phyloP scores from a whole-genome alignment of 345 rosid genomes.

The Arabis alpina region DNA sequence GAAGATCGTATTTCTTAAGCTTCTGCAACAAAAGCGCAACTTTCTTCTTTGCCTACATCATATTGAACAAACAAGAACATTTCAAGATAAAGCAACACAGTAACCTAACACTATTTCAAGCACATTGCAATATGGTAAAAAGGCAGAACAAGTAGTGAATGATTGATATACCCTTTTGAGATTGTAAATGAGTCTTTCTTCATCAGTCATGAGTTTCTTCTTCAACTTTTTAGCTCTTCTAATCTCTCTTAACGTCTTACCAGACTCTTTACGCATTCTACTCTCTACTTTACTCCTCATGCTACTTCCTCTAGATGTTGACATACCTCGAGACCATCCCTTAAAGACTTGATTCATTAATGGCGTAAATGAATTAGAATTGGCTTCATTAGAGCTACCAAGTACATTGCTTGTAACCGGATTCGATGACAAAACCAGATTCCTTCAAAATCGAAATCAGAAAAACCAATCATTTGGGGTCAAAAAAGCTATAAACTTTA shows the following conservation, averaged over 20 bases:
- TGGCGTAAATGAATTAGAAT: conserved; percentile 4
- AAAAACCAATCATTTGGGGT: not conserved
- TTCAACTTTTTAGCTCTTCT: conserved; percentile 86
- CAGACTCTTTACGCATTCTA: conserved; percentile 87
- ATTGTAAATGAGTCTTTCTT: conserved; percentile 90
- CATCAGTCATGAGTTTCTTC: conserved; percentile 97
- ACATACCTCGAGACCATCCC: conserved; percentile 69
- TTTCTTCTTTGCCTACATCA: conserved; percentile 88
- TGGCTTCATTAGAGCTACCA: conserved; percentile 5
- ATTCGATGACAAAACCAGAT: conserved; percentile 22
- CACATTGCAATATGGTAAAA: not conserved
- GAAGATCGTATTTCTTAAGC: conserved; percentile 93
- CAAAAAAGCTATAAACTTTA: conserved; percentile 1
- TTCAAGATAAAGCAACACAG: conserved; percentile 1
- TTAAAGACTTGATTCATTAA: conserved; percentile 34
- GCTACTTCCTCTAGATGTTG: conserved; percentile 81
- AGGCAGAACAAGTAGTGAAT: not conserved
- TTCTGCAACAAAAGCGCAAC: conserved; percentile 85
- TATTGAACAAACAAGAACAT: conserved; percentile 2
- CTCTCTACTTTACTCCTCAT: conserved; percentile 96
- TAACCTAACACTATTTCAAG: not conserved
- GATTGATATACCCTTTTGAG: conserved; percentile 71
- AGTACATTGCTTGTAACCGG: conserved; percentile 27
- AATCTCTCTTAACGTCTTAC: conserved; percentile 86
- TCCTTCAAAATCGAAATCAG: conserved; percentile 13